Evolutionary conservation across 164 flowering plant genomes (phyloP), one percentile per base, ranked within the genome.

Genomic region (Buxus sempervirens): DNA sequence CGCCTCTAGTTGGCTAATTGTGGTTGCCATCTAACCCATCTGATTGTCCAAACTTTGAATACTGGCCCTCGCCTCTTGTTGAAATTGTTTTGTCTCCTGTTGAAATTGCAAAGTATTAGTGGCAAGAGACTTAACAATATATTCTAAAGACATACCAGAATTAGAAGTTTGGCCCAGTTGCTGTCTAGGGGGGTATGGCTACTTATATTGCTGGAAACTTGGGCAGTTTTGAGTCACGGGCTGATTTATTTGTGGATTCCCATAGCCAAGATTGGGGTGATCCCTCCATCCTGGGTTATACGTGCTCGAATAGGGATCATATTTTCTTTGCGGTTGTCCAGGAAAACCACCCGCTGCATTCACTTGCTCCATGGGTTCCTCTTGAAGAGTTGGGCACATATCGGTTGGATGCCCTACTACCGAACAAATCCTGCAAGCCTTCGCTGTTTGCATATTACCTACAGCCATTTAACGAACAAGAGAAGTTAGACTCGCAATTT

Each of bases 381-480:
- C n/a, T 54, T 54, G 56, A 18, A 54, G 56, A 18, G 56, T 54
- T 54, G 56, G 56, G 20, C 64, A 62, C 64, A 62, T 32, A 38
- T 62, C 64, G 18, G 64, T 24, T 26, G 63, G 63, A 26, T 60
- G 63, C 8, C 63, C 53, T 12, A 48, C 19, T 48, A 48, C 19
- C 12, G 53, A 48, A 18, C 53, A 48, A 10, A 48, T 18, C 14
- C 63, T 19, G 27, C 8, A 60, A 60, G 38, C n/a, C 36, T 24
- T 60, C 38, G 12, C 6, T 28, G 38, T 32, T 32, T 32, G 38
- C 38, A 32, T 32, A 32, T 60, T 24, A 14, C 38, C n/a, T 24
- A 60, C 63, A 12, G 38, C 63, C 36, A 60, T 9, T 62, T 62
- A 49, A 32, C 21, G 48, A 18, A 62, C 21, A 32, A 62, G 23